Base-by-base conservation (phyloP, 73 alveolate genomes). In the Symbiodinium natans region DNA sequence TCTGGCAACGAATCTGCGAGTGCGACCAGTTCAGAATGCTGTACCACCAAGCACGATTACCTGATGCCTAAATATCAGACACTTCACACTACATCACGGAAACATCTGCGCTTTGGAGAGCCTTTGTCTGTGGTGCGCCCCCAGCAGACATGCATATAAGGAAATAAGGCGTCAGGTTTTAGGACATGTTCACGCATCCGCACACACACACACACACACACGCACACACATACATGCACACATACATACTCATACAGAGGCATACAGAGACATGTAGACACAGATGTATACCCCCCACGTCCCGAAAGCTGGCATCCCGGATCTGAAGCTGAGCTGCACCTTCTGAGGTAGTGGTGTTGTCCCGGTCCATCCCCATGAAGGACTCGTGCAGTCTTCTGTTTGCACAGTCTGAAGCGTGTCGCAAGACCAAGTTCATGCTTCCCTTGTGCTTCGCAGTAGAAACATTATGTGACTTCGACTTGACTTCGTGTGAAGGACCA, bases 321-420 rank as follows among this genome's bases (percentile, higher is more conserved):
- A 21, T 11, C 40, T 13, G 40, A 23, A 5, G 23, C 40, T 8
- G 36, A 68, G 40, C 5, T 34, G 7, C 82, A 68, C 82, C 19
- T 34, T 4, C 85, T 27, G 17, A 73, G 83, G 83, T 25, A 9
- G 84, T 74, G 84, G 42, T 34, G 41, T 42, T 74, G 21, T 74
- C 84, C 43, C 41, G 84, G 84, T 74, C 84, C 41, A 74, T 74
- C 41, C 84, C 84, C 5, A 74, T 74, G 84, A 74, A 74, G 84
- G 84, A 74, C 84, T 21, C 42, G 34, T 29, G 2, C 17, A 25
- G 19, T 15, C 36, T 63, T 11, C 38, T 21, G 77, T 7, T 23
- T 2, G 68, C 15, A 52, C 68, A 52, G 59, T 13, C 59, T 13
- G n/a, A n/a, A n/a, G n/a, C n/a, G n/a, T n/a, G n/a, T n/a, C n/a